These are phyloP conservation scores for Oleoguttula mirabilis DNA, from an alignment of 495 filamentous ascomycete genomes.

Conservation along the genomic window DNA sequence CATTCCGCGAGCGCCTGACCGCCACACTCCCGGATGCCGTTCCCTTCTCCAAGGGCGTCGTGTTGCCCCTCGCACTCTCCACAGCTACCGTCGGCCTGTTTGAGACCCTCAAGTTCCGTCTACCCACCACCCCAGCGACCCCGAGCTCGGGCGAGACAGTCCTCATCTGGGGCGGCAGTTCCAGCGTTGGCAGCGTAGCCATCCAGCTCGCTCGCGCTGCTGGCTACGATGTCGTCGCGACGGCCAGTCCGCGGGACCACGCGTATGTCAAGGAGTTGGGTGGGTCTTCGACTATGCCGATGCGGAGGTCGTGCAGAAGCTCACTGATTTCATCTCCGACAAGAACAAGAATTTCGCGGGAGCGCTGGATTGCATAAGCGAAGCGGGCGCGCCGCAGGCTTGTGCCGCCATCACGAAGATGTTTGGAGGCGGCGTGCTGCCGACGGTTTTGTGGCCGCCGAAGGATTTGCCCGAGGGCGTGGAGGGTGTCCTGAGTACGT, in stretches of 20 bases:
- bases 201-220: conserved; percentile 26
- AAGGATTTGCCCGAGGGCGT: not conserved
- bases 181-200: conserved; percentile 25
- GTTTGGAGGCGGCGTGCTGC: not conserved
- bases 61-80: not conserved
- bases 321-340: conserved; percentile 4
- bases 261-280: conserved; percentile 27
- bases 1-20: not conserved
- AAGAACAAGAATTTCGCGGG: not conserved
- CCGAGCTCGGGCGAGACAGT: not conserved
- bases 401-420: not conserved
- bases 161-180: conserved; percentile 28
- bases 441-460: not conserved
- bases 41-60: not conserved
- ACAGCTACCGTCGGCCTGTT: not conserved
- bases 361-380: not conserved
- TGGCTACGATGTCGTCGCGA: conserved; percentile 27
- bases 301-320: conserved; percentile 25
- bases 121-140: not conserved
- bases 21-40: not conserved
- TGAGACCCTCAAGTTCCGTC: not conserved
- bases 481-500: not conserved
- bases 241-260: conserved; percentile 26
- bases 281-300: conserved; percentile 30
- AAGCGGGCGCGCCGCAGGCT: not conserved